Base-by-base conservation (phyloP, 768 basidiomycete species). In the Tubosaeta sp. region DNA sequence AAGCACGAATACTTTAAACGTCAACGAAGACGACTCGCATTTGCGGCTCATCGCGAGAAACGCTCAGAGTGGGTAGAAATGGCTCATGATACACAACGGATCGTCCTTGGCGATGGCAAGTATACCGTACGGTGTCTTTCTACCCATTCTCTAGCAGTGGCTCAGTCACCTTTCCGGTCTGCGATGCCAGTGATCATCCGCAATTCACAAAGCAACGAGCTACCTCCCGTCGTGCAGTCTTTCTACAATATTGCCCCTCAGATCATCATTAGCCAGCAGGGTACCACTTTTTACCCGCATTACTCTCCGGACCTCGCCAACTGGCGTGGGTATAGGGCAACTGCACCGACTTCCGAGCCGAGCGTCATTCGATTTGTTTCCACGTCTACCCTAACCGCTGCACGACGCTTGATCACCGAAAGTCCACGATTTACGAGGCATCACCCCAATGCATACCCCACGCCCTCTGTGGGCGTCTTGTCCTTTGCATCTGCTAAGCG, bases 401-500 rank as follows among this genome's bases (percentile, higher is more conserved):
- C 73, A 46, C 65, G 70, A 19, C 63, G 51, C 10, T 50, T 74
- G 22, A 27, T 56, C 11, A 44, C 39, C 11, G 51, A 61, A 8
- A 49, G 56, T 26, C 44, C 54, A 8, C 50, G 46, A 22, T 50
- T 64, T 22, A 55, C 47, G 12, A 54, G 39, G 26, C 53, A 51
- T 29, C 19, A 33, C 33, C 60, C 54, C 2, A 57, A 54, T 48
- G 43, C 65, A 13, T 54, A 54, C 29, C 62, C 66, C n/a, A 57
- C 52, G 8, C 65, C 67, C 11, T 62, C 58, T 12, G 53, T 76
- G 22, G 75, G 75, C 25, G 59, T 76, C n/a, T 59, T 76, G 6
- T 76, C 75, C 38, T 74, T 69, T 60, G 72, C 73, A 10, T 75
- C 74, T 43, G 66, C 74, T 12, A 76, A 74, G 60, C 72, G 71